Evolutionary conservation across 1,284 basidiomycete genomes (phyloP).

Genomic region (Austroboletus niveus): DNA sequence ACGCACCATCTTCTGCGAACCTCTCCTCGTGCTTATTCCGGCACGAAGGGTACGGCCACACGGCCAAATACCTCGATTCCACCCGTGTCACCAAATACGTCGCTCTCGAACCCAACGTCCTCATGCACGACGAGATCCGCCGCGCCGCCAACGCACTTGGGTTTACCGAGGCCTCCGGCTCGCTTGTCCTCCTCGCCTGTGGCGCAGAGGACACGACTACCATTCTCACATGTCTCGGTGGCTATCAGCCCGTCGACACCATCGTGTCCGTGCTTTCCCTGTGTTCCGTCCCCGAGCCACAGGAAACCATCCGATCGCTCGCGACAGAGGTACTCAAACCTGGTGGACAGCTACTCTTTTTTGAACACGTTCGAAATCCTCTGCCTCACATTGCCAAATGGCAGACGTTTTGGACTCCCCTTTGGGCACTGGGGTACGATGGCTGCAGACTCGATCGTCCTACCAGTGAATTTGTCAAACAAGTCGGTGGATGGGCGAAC

Average conservation of each 20-base stretch:
- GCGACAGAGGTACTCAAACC: constrained; percentile 49
- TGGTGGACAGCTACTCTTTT: constrained; percentile 58
- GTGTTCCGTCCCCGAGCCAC: constrained; percentile 56
- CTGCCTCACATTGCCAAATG: constrained; percentile 55
- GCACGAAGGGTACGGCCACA: constrained; percentile 57
- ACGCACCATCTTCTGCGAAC: background rate
- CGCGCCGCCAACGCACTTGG: constrained; percentile 46
- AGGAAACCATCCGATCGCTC: constrained; percentile 42
- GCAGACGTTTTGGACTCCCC: constrained; percentile 66
- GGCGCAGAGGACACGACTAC: constrained; percentile 53
- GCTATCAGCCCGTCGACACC: constrained; percentile 46
- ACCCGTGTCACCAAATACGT: constrained; percentile 57
- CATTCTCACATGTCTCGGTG: constrained; percentile 45
- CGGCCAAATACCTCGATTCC: constrained; percentile 56
- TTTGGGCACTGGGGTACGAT: constrained; percentile 57
- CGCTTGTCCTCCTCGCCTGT: constrained; percentile 45
- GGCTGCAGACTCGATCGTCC: constrained; percentile 62
- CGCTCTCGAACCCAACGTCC: constrained; percentile 64
- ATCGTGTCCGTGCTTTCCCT: constrained; percentile 58
- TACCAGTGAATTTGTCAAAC: constrained; percentile 51
- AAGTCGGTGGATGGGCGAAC: constrained; percentile 42
- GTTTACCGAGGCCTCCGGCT: constrained; percentile 48
- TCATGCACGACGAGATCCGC: constrained; percentile 60
- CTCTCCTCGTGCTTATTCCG: background rate
- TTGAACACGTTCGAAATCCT: constrained; percentile 62